Conservation (phyloP, 371 early-diverging fungal species). For the Mucor piriformis region DNA sequence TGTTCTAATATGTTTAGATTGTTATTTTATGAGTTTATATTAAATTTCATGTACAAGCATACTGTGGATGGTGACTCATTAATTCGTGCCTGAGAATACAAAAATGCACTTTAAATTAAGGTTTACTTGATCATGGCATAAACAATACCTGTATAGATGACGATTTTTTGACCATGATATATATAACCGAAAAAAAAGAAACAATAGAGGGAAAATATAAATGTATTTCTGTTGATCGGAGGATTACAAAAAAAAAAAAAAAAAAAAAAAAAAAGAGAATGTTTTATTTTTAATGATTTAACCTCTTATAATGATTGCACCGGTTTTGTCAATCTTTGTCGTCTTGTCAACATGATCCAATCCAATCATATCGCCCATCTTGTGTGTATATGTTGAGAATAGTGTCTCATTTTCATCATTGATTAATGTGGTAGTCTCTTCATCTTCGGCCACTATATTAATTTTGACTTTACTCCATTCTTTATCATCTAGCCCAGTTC, state of each 20-base stretch:
- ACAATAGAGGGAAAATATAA: neutral
- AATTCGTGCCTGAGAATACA: neutral
- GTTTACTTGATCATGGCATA: too few species aligned
- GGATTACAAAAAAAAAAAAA: neutral
- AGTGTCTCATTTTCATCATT: slow-evolving; percentile 42
- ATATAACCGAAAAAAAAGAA: neutral
- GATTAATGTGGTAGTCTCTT: slow-evolving; percentile 39
- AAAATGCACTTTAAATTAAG: too few species aligned
- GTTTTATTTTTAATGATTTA: slow-evolving; percentile 21
- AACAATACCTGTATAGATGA: too few species aligned
- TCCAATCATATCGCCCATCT: slow-evolving; percentile 56
- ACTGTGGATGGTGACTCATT: neutral
- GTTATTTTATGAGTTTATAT: neutral
- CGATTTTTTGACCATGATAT: too few species aligned
- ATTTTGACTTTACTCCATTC: slow-evolving; percentile 84
- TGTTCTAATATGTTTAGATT: slow-evolving; percentile 4
- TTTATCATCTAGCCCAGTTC: slow-evolving; percentile 83
- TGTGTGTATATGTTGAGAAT: slow-evolving; percentile 9
- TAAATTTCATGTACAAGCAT: neutral
- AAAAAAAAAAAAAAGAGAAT: neutral
- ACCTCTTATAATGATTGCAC: slow-evolving; percentile 59
- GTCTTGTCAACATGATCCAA: slow-evolving; percentile 73
- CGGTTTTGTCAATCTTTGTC: slow-evolving; percentile 48
- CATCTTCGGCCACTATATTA: slow-evolving; percentile 44
- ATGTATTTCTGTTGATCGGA: slow-evolving; percentile 1